phyloP scores from a whole-genome alignment of 1,284 basidiomycete species.

The Phellinidium pouzarii region DNA sequence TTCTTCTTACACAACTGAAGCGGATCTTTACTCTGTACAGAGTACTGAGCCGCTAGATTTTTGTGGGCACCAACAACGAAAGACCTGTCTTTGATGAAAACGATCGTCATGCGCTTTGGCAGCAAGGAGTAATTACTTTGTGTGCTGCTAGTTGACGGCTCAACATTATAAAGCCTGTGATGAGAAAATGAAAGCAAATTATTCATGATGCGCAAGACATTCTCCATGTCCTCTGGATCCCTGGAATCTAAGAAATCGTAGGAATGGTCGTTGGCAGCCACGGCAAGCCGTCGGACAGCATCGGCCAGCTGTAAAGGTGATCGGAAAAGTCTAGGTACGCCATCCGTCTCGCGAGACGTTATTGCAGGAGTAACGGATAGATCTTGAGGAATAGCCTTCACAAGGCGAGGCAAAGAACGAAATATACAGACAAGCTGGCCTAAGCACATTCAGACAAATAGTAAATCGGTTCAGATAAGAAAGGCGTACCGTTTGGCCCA shows the following conservation, averaged over 20 bases:
- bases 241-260: constrained; percentile 32
- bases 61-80: constrained; percentile 50
- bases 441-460: constrained; percentile 26
- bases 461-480: constrained; percentile 2
- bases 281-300: constrained; percentile 54
- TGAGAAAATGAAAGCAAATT: constrained; percentile 61
- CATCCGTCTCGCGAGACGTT: constrained; percentile 28
- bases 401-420: constrained; percentile 65
- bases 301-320: constrained; percentile 61
- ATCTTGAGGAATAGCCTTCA: constrained; percentile 48
- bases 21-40: constrained; percentile 40
- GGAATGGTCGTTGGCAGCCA: constrained; percentile 50
- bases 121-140: constrained; percentile 33
- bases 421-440: constrained; percentile 85
- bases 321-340: constrained; percentile 43
- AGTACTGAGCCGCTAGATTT: constrained; percentile 59
- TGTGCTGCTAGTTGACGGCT: constrained; percentile 29
- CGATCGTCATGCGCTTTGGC: constrained; percentile 47
- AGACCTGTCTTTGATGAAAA: constrained; percentile 60
- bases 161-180: constrained; percentile 35
- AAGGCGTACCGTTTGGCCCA: constrained; percentile 69
- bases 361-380: constrained; percentile 40
- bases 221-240: constrained; percentile 40
- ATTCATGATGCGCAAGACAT: constrained; percentile 65
- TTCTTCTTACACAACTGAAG: constrained; percentile 53